Evolutionary conservation across 768 basidiomycete genomes (phyloP), one percentile per base, ranked within the genome.

Genomic region (Zangia roseola): DNA sequence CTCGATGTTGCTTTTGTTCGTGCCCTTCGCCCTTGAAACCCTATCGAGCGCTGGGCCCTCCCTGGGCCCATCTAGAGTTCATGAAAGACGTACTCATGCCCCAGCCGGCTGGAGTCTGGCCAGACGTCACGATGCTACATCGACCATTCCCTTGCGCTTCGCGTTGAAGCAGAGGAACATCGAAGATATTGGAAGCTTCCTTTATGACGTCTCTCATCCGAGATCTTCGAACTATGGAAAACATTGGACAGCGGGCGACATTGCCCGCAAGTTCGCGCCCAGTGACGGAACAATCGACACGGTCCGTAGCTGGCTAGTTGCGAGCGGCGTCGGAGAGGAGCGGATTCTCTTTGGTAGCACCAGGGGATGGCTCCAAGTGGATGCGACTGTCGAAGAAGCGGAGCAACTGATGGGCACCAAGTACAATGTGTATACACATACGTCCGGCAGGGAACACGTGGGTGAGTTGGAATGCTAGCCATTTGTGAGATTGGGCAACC

Each of bases 71-170:
- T 59, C 67, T 53, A 62, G 60, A 44, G 42, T 74, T 25, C 76
- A 77, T 48, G 76, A 77, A 57, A 71, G 62, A 37, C 74, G 74
- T 46, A 61, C 60, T 14, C 53, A 37, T 12, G 54, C 63, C 3
- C 74, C 75, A 3, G 2, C 42, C 0, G 61, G 59, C 5, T 81
- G 78, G 77, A 53, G 58, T 6, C 58, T 66, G 13, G 53, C 68
- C 13, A 68, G 71, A 28, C 64, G 71, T 35, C 69, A 72, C 33
- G 63, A 68, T 6, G 49, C 71, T 14, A 57, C 67, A 13, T 51
- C 61, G 13, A 34, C 31, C 4, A 49, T 71, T 10, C 66, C 63
- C 4, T 25, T 72, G 19, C 61, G 55, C n/a, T 60, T 71, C 41
- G 64, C 69, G 16, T 55, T 72, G 47, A 57, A 49, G 19, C 71